Percentiles rank a stretch among this genome's conserved stretches.
Evolutionary conservation across 1,284 basidiomycete species (phyloP).

Genomic region (Coriolopsis trogii): DNA sequence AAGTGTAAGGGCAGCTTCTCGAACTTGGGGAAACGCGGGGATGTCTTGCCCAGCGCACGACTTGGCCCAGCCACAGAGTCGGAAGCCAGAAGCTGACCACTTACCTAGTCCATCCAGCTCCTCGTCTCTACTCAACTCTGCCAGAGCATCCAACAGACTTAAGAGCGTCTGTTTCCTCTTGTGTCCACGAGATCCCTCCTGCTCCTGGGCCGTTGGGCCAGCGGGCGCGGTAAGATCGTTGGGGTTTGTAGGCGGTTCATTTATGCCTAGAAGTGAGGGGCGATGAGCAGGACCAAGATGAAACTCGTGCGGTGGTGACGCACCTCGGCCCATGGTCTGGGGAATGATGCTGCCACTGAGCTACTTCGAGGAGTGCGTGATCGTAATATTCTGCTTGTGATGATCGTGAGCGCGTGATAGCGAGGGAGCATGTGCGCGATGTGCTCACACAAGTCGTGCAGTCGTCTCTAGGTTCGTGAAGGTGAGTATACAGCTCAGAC

Average conservation of each 20-base stretch:
- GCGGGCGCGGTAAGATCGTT: conserved; percentile 33
- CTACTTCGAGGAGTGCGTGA: conserved; percentile 9
- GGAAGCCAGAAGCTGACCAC: conserved; percentile 20
- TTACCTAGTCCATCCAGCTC: conserved; percentile 43
- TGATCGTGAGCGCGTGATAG: not conserved
- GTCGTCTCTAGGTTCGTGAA: conserved; percentile 12
- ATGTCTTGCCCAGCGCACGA: not conserved
- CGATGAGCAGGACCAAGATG: not conserved
- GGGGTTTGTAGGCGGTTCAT: conserved; percentile 26
- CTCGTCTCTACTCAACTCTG: conserved; percentile 60
- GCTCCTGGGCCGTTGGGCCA: conserved; percentile 12
- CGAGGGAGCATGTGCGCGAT: not conserved
- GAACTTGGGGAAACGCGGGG: not conserved
- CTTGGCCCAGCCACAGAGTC: not conserved
- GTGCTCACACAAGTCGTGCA: conserved; percentile 13
- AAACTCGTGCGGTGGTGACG: not conserved
- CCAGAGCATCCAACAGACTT: conserved; percentile 62
- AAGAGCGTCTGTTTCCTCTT: conserved; percentile 63
- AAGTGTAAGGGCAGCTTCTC: not conserved
- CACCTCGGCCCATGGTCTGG: conserved; percentile 28
- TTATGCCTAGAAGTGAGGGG: not conserved
- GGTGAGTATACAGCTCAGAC: conserved; percentile 9
- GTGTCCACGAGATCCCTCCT: conserved; percentile 24
- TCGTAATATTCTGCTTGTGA: conserved; percentile 1
- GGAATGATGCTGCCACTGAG: conserved; percentile 14